These are phyloP conservation scores for Phytophthora foliorum DNA, from an alignment of 352 stramenopile species.

Conservation along the genomic window DNA sequence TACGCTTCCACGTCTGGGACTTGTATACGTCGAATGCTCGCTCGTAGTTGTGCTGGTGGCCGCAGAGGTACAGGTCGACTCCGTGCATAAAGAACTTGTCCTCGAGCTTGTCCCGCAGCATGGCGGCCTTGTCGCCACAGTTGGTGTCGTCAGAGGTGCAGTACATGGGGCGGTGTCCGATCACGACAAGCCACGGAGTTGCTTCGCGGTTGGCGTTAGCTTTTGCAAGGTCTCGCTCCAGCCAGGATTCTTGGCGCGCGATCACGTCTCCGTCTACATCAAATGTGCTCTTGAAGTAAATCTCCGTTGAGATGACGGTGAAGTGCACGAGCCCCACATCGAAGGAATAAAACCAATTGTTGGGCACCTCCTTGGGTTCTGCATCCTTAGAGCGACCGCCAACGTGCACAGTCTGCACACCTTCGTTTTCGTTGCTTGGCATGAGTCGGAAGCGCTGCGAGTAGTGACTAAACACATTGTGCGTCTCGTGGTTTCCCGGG, in stretches of 20 bases:
- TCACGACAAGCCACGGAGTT: slow-evolving; percentile 86
- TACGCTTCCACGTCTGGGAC: slow-evolving; percentile 64
- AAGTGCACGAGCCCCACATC: slow-evolving; percentile 91
- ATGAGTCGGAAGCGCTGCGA: slow-evolving; percentile 88
- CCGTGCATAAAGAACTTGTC: slow-evolving; percentile 82
- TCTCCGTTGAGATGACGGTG: slow-evolving; percentile 87
- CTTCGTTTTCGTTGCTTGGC: slow-evolving; percentile 80
- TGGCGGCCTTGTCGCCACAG: slow-evolving; percentile 67
- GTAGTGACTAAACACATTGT: slow-evolving; percentile 89
- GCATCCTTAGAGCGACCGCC: slow-evolving; percentile 42
- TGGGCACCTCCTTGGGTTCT: slow-evolving; percentile 59
- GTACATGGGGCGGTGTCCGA: slow-evolving; percentile 91
- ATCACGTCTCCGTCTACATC: slow-evolving; percentile 63
- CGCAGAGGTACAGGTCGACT: slow-evolving; percentile 91
- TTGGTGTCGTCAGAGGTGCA: slow-evolving; percentile 86
- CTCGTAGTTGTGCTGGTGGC: slow-evolving; percentile 94
- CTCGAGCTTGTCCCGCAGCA: slow-evolving; percentile 76
- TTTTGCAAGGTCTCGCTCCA: slow-evolving; percentile 62
- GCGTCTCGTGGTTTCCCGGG: slow-evolving; percentile 92
- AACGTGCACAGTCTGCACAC: slow-evolving; percentile 56
- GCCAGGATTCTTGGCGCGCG: slow-evolving; percentile 71
- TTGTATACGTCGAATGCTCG: slow-evolving; percentile 87
- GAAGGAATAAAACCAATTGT: slow-evolving; percentile 93
- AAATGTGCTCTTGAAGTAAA: slow-evolving; percentile 86
- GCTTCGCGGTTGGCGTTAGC: slow-evolving; percentile 74